A percentile compares a stretch with the other conserved stretches of the same genome.
Evolutionary conservation across 176 grass and related monocot genomes (phyloP).

Genomic region (Aegilops tauschii): DNA sequence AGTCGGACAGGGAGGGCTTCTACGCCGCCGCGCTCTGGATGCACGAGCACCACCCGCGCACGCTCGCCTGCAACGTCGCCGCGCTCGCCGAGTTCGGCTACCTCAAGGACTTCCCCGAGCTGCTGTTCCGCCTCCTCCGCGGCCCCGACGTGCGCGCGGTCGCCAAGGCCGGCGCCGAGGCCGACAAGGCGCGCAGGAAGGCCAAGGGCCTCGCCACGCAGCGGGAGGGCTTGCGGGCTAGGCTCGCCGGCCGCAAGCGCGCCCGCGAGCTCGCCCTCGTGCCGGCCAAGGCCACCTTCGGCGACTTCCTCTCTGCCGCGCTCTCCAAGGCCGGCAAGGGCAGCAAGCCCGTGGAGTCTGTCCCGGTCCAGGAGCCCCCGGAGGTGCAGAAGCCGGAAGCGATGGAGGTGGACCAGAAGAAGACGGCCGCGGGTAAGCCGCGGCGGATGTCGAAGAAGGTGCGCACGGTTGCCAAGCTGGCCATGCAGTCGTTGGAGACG

Average conservation of each 20-base stretch:
- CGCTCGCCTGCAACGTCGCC: constrained; percentile 54
- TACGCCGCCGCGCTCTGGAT: constrained; percentile 57
- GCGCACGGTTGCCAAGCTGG: constrained; percentile 22
- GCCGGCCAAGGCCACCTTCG: background rate
- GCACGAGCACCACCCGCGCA: constrained; percentile 46
- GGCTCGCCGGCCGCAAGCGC: background rate
- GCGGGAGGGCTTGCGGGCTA: background rate
- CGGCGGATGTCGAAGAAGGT: constrained; percentile 15
- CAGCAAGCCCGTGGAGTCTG: background rate
- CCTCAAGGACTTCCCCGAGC: constrained; percentile 58
- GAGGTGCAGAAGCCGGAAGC: background rate
- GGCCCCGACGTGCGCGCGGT: constrained; percentile 18
- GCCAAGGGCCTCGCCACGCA: background rate
- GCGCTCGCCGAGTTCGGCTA: constrained; percentile 47
- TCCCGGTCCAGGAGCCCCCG: background rate
- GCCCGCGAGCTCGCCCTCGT: background rate
- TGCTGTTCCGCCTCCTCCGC: constrained; percentile 33
- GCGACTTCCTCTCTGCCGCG: background rate
- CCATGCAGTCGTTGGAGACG: constrained; percentile 41
- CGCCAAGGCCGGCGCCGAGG: background rate
- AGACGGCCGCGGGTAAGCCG: background rate
- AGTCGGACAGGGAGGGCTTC: constrained; percentile 64
- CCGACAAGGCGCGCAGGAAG: background rate
- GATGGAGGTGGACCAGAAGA: background rate
- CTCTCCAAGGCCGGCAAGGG: background rate